A percentile compares a stretch with the other conserved stretches of the same genome.
phyloP scores from a whole-genome alignment of 2,329 filamentous ascomycete species.

The Zalaria obscura region DNA sequence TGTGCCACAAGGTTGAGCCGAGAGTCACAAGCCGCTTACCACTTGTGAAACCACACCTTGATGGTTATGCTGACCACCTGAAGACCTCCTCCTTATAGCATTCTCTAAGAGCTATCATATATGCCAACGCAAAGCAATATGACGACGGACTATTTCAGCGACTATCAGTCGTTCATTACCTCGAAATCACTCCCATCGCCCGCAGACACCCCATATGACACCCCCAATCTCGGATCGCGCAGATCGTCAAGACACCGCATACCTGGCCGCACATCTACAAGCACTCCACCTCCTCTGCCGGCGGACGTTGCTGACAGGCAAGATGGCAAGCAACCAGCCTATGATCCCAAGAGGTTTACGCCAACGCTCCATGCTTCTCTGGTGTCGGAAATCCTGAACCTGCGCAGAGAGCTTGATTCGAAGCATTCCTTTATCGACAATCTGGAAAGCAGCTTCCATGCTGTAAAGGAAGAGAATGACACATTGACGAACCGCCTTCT shows the following conservation, averaged over 20 bases:
- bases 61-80: no score
- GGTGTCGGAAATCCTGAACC: conserved; percentile 79
- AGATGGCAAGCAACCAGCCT: conserved; percentile 54
- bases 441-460: conserved; percentile 62
- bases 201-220: conserved; percentile 56
- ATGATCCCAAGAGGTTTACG: conserved; percentile 87
- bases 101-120: not conserved
- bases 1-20: no score
- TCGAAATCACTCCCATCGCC: conserved; percentile 53
- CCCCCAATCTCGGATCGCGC: conserved; percentile 32
- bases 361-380: conserved; percentile 88
- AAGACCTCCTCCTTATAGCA: not conserved
- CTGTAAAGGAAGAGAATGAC: conserved; percentile 61
- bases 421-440: conserved; percentile 78
- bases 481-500: conserved; percentile 47
- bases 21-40: no score
- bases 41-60: no score
- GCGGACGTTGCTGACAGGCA: conserved; percentile 27
- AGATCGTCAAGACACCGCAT: conserved; percentile 42
- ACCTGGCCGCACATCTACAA: conserved; percentile 47
- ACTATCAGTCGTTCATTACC: conserved; percentile 29
- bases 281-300: conserved; percentile 44
- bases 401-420: conserved; percentile 80
- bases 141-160: conserved; percentile 32
- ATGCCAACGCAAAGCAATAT: conserved; percentile 9